Conservation (phyloP, 2,329 filamentous ascomycete species). For the Atkinsonella texensis region DNA sequence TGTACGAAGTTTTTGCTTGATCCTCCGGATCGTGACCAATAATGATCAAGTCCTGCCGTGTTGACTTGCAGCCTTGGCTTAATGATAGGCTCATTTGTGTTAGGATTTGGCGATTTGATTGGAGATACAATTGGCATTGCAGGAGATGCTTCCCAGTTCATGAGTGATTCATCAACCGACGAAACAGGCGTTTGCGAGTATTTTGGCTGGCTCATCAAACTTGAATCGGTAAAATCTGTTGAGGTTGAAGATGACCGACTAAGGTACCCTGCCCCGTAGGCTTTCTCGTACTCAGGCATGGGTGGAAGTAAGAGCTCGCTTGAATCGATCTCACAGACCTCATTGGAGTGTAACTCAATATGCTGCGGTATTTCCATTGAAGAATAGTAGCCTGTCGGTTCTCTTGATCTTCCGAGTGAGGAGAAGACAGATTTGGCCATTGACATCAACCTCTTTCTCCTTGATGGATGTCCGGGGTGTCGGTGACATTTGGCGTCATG, state of each 20-base stretch:
- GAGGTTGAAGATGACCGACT: neutral
- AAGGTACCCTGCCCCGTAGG: neutral
- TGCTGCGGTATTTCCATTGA: slow-evolving; percentile 19
- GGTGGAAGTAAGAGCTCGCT: slow-evolving; percentile 25
- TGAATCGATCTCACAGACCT: slow-evolving; percentile 43
- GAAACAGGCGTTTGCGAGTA: neutral
- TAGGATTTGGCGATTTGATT: slow-evolving; percentile 13
- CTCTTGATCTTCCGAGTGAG: slow-evolving; percentile 35
- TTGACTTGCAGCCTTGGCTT: slow-evolving; percentile 27
- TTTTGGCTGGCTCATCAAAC: neutral
- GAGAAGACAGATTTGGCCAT: slow-evolving; percentile 44
- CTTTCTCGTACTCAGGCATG: slow-evolving; percentile 17
- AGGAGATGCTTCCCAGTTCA: slow-evolving; percentile 16
- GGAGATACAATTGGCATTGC: slow-evolving; percentile 14
- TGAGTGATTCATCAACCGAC: slow-evolving; percentile 11
- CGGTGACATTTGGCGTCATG: slow-evolving; percentile 36
- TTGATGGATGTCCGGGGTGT: slow-evolving; percentile 37
- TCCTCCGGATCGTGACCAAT: slow-evolving; percentile 16
- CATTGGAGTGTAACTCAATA: slow-evolving; percentile 35
- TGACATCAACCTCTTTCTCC: slow-evolving; percentile 37
- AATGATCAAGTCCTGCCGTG: slow-evolving; percentile 21
- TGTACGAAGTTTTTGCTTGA: slow-evolving; percentile 33
- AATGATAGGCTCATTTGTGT: slow-evolving; percentile 9
- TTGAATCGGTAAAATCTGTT: slow-evolving; percentile 1
- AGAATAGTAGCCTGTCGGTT: slow-evolving; percentile 36